phyloP scores from a whole-genome alignment of 1,284 basidiomycete genomes.

The Wolfiporia cocos region DNA sequence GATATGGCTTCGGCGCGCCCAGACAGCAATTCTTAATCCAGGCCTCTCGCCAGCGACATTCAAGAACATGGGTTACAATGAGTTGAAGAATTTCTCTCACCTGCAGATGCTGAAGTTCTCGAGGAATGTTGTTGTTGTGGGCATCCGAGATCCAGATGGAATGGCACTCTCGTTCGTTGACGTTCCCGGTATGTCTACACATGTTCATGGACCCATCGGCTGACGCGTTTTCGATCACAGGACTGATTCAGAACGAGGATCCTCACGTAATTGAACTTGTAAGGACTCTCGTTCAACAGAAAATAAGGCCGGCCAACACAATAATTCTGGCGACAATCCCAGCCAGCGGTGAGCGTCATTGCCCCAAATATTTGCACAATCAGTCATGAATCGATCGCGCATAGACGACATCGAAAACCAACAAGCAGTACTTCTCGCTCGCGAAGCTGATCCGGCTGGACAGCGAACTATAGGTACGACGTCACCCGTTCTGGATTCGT shows the following conservation, averaged over 20 bases:
- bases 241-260: conserved; percentile 45
- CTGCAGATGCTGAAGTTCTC: conserved; percentile 18
- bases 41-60: conserved; percentile 10
- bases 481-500: too few relatives aligned
- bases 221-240: too few relatives aligned
- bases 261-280: conserved; percentile 35
- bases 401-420: conserved; percentile 61
- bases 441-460: conserved; percentile 40
- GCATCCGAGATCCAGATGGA: conserved; percentile 29
- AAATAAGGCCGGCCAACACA: conserved; percentile 37
- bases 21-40: conserved; percentile 24
- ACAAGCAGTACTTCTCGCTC: conserved; percentile 43
- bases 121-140: conserved; percentile 21
- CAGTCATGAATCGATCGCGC: too few relatives aligned
- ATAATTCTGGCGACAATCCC: conserved; percentile 56
- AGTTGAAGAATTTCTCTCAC: conserved; percentile 11
- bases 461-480: conserved; percentile 47
- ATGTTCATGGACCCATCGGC: too few relatives aligned
- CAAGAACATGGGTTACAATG: conserved; percentile 11
- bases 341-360: conserved; percentile 37
- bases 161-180: conserved; percentile 49
- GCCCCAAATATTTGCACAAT: background rate
- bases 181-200: conserved; percentile 35
- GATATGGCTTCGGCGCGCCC: conserved; percentile 24
- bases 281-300: conserved; percentile 32